phyloP scores from a whole-genome alignment of 768 basidiomycete genomes.

The Lactarius psammicola region DNA sequence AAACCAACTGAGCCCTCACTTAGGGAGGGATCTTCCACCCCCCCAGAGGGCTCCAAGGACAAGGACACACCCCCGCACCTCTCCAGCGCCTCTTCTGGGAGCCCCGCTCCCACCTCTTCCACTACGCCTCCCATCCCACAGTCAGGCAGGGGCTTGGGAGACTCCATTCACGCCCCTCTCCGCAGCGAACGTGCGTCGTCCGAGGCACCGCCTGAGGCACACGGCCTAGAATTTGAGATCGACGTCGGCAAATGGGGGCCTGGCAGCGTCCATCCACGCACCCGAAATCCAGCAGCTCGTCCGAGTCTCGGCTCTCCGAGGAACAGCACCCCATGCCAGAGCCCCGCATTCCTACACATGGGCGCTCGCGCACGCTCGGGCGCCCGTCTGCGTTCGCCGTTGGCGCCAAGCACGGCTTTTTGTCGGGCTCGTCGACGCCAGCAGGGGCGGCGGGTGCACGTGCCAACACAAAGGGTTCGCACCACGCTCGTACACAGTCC shows the following conservation, averaged over 20 bases:
- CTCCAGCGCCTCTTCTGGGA: neutral
- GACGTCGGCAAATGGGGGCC: conserved; percentile 34
- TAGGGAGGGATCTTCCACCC: neutral
- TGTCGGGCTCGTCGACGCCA: conserved; percentile 43
- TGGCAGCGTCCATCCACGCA: conserved; percentile 58
- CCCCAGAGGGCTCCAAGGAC: neutral
- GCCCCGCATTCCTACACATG: conserved; percentile 44
- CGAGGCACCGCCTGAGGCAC: neutral
- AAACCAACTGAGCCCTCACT: neutral
- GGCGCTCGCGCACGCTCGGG: conserved; percentile 58
- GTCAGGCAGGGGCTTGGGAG: conserved; percentile 3
- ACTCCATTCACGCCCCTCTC: conserved; percentile 10
- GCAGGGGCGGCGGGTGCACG: conserved; percentile 30
- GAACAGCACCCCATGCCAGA: conserved; percentile 32
- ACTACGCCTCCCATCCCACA: conserved; percentile 1
- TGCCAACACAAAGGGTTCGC: conserved; percentile 29
- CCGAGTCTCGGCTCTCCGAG: neutral
- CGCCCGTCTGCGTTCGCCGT: conserved; percentile 32
- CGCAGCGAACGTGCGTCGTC: neutral
- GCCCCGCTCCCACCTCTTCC: neutral
- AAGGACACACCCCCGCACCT: neutral
- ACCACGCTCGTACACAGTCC: conserved; percentile 65
- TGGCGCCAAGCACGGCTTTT: conserved; percentile 29
- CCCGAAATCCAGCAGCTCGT: conserved; percentile 36
- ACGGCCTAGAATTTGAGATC: neutral